These are phyloP conservation scores for Prunus mongolica DNA, from an alignment of 306 rosid species.

Conservation along the genomic window DNA sequence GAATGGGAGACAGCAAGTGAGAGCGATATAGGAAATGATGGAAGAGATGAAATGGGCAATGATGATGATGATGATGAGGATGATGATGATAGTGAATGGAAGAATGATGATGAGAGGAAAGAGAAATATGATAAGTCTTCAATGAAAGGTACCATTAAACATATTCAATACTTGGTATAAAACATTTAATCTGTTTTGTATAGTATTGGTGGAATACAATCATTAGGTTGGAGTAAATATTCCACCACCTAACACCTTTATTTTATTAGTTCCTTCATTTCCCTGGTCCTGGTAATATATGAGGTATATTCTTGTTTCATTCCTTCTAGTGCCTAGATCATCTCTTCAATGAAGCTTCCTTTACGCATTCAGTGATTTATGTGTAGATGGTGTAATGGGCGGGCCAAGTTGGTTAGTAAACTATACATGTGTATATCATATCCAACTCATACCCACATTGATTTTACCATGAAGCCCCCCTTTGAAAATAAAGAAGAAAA, in stretches of 20 bases:
- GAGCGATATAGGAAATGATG: slow-evolving; percentile 92
- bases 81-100: slow-evolving; percentile 55
- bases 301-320: neutral
- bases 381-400: neutral
- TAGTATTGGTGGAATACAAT: neutral
- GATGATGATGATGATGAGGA: slow-evolving; percentile 65
- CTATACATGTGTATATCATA: neutral
- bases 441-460: neutral
- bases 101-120: slow-evolving; percentile 67
- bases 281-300: neutral
- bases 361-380: neutral
- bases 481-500: neutral
- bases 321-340: neutral
- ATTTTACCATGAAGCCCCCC: neutral
- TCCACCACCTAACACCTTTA: neutral
- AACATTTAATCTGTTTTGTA: neutral
- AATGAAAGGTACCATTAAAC: slow-evolving; percentile 54
- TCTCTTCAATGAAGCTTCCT: neutral
- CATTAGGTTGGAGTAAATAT: neutral
- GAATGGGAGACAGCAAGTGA: slow-evolving; percentile 99
- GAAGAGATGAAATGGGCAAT: slow-evolving; percentile 74
- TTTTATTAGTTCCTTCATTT: neutral
- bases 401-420: neutral
- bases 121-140: slow-evolving; percentile 70
- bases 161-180: neutral